Base-by-base conservation (phyloP, 768 basidiomycete genomes). In the Lentinula aciculospora region DNA sequence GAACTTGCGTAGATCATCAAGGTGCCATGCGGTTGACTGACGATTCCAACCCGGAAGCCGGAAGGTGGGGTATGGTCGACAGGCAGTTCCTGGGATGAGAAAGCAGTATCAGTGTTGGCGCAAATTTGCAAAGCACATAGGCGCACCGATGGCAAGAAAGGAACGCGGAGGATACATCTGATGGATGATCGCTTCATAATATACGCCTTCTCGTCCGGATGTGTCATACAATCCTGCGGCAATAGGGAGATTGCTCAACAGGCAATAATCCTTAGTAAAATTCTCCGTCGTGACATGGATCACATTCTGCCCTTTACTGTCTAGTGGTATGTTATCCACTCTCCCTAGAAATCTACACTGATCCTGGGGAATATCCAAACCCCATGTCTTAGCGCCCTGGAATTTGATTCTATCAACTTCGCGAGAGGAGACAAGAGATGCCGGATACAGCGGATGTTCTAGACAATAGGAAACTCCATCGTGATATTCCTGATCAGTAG, bases 21-120 rank as follows among this genome's bases (percentile, higher is more conserved):
- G 76, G 62, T 88, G 86, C 27, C 86, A 71, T 1, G 78, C 86
- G 1, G 81, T 81, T 55, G 85, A 86, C 40, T 80, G 71, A 48
- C 86, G 72, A 64, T 89, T 84, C 87, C 87, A 88, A 3, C 86
- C 86, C 39, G 87, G 87, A 42, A 86, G 73, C 19, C 86, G 78
- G 75, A 81, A 87, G 1, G 70, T 68, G 0, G 86, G 87, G 62
- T 87, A 87, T 3, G 87, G 86, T 17, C 74, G 73, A 63, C 85
- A 87, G 10, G 83, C 73, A 1, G 82, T 85, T 7, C 87, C 86
- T 87, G 50, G 7, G n/a, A 37, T 3, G 39, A 21, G 49, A n/a
- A 28, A 29, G 2, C 10, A 19, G 12, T 29, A 54, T 28, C 53
- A 28, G 23, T 36, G 7, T n/a, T 9, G 48, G 19, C 5, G n/a